Evolutionary conservation across 2,329 filamentous ascomycete genomes (phyloP), one percentile per base, ranked within the genome.

Genomic region (Fusarium subglutinans): DNA sequence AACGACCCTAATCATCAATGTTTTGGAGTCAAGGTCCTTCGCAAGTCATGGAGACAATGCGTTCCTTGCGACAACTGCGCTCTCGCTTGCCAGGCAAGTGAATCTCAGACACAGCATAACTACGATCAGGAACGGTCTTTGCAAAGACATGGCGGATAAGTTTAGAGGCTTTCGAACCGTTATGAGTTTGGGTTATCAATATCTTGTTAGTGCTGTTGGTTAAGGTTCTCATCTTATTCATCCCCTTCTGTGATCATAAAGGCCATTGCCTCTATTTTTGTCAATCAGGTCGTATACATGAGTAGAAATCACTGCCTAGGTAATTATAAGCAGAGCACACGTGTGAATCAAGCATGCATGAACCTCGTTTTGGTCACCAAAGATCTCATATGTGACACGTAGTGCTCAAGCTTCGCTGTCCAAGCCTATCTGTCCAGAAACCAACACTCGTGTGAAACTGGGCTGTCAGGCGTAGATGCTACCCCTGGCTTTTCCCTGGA

Each of bases 1-100:
- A 94, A 93, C 79, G 90, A 94, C 75, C 89, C 89, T 2, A 86
- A 88, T 70, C 92, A 95, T 79, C 86, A 90, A 76, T 95, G 93
- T 81, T 89, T 89, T 73, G 87, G 90, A 17, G 89, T 93, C 63
- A 91, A 92, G 83, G 89, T 89, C 44, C 86, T 93, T 68, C 87
- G 90, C 30, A 84, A 90, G 70, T 89, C 89, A 78, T 90, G 88
- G 85, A 84, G 86, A 37, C 90, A 91, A 77, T 82, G 80, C 9
- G 84, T 87, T 18, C 82, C 86, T 22, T 92, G 91, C 78, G 82
- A 88, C 61, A 73, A 80, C 30, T 91, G 89, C 72, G 73, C 79
- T 38, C 50, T 50, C 41, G 57, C 70, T 35, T 74, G 62, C 63
- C 62, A 51, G 28, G 54, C 61, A 24, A 63, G 54, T 26, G 54